Conservation (phyloP, 768 basidiomycete species). For the Wakefieldia striispora region DNA sequence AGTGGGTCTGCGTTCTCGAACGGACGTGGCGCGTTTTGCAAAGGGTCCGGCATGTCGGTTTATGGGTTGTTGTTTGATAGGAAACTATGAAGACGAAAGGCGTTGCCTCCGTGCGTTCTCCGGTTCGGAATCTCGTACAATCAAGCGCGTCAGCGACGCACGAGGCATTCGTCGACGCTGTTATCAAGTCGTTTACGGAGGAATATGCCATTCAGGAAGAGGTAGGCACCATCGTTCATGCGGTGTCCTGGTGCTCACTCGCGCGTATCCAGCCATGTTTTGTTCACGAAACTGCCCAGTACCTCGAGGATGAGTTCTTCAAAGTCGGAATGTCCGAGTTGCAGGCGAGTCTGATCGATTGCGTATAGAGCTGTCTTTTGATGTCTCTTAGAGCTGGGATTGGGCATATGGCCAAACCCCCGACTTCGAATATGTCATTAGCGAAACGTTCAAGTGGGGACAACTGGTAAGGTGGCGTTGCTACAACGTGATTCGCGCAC, state of each 20-base stretch:
- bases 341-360: conserved; percentile 41
- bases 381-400: conserved; percentile 70
- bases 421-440: conserved; percentile 72
- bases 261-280: conserved; percentile 34
- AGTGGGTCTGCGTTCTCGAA: conserved; percentile 37
- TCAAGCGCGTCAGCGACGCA: conserved; percentile 56
- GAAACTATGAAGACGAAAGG: conserved; percentile 80
- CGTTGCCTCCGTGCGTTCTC: conserved; percentile 88
- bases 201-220: conserved; percentile 47
- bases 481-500: not conserved
- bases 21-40: not conserved
- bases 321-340: conserved; percentile 70
- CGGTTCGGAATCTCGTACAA: conserved; percentile 79
- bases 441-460: conserved; percentile 50
- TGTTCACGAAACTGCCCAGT: conserved; percentile 46
- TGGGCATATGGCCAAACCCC: conserved; percentile 95
- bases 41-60: not conserved
- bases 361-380: not conserved
- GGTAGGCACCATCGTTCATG: conserved; percentile 15
- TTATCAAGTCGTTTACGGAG: conserved; percentile 63
- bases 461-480: conserved; percentile 37
- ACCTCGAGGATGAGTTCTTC: conserved; percentile 56
- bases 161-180: conserved; percentile 64
- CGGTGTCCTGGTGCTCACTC: not conserved
- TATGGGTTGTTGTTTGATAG: conserved; percentile 38